phyloP scores from a whole-genome alignment of 2,329 filamentous ascomycete genomes.

The Penicillium polonicum region DNA sequence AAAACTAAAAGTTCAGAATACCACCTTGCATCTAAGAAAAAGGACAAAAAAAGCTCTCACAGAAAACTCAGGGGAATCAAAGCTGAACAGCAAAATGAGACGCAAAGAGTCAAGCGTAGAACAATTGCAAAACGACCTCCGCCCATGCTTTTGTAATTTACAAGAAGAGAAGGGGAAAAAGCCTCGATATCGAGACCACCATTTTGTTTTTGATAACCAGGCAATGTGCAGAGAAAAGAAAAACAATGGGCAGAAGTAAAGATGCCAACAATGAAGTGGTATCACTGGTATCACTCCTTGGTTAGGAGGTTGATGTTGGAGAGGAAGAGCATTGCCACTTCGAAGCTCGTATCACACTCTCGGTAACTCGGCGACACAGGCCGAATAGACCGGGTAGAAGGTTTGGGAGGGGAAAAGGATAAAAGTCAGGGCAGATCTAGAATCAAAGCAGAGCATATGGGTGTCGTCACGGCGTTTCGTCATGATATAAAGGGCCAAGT shows the following conservation, averaged over 20 bases:
- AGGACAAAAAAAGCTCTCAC: conserved; percentile 9
- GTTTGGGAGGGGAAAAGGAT: not conserved
- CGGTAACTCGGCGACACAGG: not conserved
- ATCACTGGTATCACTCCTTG: not conserved
- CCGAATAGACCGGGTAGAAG: not conserved
- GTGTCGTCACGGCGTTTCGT: conserved; percentile 30
- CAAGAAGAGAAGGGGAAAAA: conserved; percentile 21
- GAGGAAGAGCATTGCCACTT: not conserved
- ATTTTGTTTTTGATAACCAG: conserved; percentile 14
- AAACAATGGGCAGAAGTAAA: conserved; percentile 2
- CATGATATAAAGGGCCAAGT: conserved; percentile 14
- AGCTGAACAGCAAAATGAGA: conserved; percentile 17
- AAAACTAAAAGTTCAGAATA: conserved; percentile 8
- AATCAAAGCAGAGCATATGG: conserved; percentile 13
- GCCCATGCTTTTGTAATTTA: conserved; percentile 41
- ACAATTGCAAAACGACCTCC: conserved; percentile 24
- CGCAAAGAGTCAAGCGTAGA: conserved; percentile 16
- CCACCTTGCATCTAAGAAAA: conserved; percentile 20
- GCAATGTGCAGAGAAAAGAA: conserved; percentile 15
- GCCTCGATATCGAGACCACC: conserved; percentile 12
- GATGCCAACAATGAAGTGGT: not conserved
- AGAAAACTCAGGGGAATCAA: conserved; percentile 22
- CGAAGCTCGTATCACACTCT: conserved; percentile 1
- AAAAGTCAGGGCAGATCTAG: conserved; percentile 19
- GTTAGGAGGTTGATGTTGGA: not conserved